Conservation (phyloP, 2,329 filamentous ascomycete species). For the Macrophomina tecta region DNA sequence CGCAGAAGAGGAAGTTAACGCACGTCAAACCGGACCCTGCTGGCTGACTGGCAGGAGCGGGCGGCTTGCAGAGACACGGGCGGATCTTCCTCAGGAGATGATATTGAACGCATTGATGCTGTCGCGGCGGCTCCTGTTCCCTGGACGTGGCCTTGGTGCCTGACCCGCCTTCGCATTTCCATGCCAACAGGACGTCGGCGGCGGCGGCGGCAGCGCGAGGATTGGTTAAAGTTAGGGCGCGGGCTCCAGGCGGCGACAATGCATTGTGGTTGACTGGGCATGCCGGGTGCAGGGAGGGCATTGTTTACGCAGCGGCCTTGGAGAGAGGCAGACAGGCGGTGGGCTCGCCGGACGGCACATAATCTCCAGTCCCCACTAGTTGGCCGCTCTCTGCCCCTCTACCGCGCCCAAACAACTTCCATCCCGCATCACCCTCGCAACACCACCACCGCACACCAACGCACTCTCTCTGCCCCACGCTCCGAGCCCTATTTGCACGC, state of each 20-base stretch:
- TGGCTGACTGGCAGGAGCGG: slow-evolving; percentile 1
- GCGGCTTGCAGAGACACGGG: not conserved
- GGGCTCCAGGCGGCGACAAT: not conserved
- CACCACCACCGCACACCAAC: slow-evolving; percentile 7
- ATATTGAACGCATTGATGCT: slow-evolving; percentile 6
- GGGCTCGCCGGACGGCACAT: slow-evolving; percentile 12
- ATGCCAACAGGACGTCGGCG: not conserved
- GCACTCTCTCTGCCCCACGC: slow-evolving; percentile 2
- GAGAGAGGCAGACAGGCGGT: slow-evolving; percentile 18
- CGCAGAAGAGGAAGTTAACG: not conserved
- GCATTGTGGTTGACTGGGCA: not conserved
- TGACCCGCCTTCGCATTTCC: not conserved
- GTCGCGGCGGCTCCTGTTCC: not conserved
- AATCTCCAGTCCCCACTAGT: slow-evolving; percentile 27
- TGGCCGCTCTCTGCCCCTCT: slow-evolving; percentile 25
- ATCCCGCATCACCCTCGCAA: slow-evolving; percentile 8
- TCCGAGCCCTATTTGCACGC: slow-evolving; percentile 18
- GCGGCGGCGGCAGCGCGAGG: not conserved
- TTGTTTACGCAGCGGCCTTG: slow-evolving; percentile 24
- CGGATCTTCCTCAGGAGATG: slow-evolving; percentile 12
- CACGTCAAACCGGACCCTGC: not conserved
- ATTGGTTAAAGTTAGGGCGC: not conserved
- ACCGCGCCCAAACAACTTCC: slow-evolving; percentile 18
- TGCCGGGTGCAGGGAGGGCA: slow-evolving; percentile 4
- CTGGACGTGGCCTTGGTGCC: not conserved